These are phyloP conservation scores for Penicillium bialowiezense DNA, from an alignment of 495 filamentous ascomycete species.

Conservation along the genomic window DNA sequence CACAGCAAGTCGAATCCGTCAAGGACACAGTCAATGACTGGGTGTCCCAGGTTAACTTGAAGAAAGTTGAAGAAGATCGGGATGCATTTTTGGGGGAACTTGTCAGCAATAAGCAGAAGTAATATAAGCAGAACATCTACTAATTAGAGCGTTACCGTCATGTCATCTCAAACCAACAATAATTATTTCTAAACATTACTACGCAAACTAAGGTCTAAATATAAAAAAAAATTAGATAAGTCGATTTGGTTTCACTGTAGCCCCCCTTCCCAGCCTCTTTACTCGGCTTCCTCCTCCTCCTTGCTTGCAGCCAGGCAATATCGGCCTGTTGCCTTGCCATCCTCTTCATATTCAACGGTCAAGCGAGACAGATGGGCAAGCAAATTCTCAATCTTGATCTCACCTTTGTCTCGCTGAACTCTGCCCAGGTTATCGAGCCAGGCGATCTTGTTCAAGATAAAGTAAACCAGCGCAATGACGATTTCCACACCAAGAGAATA, in stretches of 20 bases:
- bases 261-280: conserved; percentile 1
- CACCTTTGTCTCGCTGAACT: conserved; percentile 61
- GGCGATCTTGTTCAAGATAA: conserved; percentile 61
- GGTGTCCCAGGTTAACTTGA: conserved; percentile 2
- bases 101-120: not conserved
- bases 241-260: no score
- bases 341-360: conserved; percentile 65
- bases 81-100: conserved; percentile 1
- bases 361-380: conserved; percentile 67
- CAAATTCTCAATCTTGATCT: conserved; percentile 73
- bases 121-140: not conserved
- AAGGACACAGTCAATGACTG: not conserved
- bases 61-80: conserved; percentile 1
- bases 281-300: conserved; percentile 45
- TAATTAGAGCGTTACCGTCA: no score
- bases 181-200: no score
- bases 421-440: conserved; percentile 72
- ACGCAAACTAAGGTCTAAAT: no score
- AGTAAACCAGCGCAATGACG: conserved; percentile 74
- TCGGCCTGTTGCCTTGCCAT: conserved; percentile 37
- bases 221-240: no score
- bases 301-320: conserved; percentile 39
- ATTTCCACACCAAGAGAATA: conserved; percentile 73
- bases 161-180: no score
- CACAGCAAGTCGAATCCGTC: not conserved